Evolutionary conservation across 108 stramenopile species (phyloP).

Genomic region (Nitzschia inconspicua): DNA sequence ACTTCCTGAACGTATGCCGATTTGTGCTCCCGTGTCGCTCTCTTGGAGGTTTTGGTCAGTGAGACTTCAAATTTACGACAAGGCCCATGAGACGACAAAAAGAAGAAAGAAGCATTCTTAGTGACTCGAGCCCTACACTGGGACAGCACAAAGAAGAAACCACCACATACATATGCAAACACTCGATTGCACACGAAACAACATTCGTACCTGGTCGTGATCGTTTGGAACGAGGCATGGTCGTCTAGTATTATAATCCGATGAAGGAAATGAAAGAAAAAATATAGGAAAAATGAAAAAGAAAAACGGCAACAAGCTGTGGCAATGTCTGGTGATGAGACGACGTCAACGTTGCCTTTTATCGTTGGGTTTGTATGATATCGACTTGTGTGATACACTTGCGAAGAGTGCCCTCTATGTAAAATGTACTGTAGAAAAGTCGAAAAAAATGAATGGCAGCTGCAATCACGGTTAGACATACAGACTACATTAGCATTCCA

Average conservation of each 20-base stretch:
- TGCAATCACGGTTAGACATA: too few species aligned
- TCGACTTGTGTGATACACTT: too few species aligned
- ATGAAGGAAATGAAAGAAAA: too few species aligned
- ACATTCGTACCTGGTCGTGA: constrained; percentile 29
- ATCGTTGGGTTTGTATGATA: too few species aligned
- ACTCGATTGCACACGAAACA: neutral
- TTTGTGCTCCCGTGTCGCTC: constrained; percentile 90
- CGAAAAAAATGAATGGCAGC: too few species aligned
- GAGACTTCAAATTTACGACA: constrained; percentile 48
- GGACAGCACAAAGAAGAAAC: neutral
- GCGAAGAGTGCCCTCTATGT: too few species aligned
- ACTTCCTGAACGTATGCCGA: constrained; percentile 77
- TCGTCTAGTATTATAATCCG: neutral
- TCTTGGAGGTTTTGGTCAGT: constrained; percentile 90
- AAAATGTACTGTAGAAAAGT: too few species aligned
- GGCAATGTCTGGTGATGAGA: neutral
- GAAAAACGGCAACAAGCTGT: neutral
- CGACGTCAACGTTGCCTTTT: too few species aligned
- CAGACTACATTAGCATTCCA: too few species aligned
- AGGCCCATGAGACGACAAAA: neutral
- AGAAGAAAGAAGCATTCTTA: neutral
- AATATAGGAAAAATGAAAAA: neutral
- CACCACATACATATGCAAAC: neutral
- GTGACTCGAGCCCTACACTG: neutral
- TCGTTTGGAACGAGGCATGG: constrained; percentile 38